Conservation (phyloP, 202 grass and related monocot genomes). For the Zizania palustris region DNA sequence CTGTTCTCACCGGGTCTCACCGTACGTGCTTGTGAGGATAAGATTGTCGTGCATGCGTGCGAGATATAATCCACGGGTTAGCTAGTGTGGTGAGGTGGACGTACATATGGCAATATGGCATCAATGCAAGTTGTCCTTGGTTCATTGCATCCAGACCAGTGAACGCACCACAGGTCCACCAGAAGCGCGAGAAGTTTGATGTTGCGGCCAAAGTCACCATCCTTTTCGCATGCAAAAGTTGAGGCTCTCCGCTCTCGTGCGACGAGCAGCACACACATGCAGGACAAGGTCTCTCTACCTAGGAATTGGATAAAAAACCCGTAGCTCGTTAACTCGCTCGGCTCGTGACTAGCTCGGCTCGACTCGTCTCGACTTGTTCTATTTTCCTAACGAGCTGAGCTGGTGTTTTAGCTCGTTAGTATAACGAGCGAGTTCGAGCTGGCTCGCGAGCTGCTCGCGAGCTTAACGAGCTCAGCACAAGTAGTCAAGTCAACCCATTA, state of each 20-base stretch:
- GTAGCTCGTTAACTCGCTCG: too few relatives aligned
- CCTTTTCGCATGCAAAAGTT: conserved; percentile 29
- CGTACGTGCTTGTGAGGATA: conserved; percentile 7
- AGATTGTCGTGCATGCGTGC: not conserved
- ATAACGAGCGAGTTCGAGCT: too few relatives aligned
- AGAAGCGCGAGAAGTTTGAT: not conserved
- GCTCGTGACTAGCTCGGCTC: too few relatives aligned
- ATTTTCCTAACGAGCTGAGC: too few relatives aligned
- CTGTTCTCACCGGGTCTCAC: not conserved
- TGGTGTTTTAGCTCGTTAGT: too few relatives aligned
- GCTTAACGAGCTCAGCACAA: too few relatives aligned
- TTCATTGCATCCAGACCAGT: conserved; percentile 39
- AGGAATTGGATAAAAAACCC: too few relatives aligned
- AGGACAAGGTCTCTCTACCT: not conserved
- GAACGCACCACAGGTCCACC: not conserved
- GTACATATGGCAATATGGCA: too few relatives aligned
- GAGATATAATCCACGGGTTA: too few relatives aligned
- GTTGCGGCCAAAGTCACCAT: conserved; percentile 4
- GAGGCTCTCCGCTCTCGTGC: conserved; percentile 13
- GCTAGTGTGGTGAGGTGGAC: not conserved
- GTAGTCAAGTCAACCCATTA: too few relatives aligned
- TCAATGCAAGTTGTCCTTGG: conserved; percentile 24
- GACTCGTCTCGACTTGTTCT: too few relatives aligned
- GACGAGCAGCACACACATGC: not conserved
- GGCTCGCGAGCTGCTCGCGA: too few relatives aligned